Conservation (phyloP, 495 filamentous ascomycete genomes). For the Trichoderma virens region DNA sequence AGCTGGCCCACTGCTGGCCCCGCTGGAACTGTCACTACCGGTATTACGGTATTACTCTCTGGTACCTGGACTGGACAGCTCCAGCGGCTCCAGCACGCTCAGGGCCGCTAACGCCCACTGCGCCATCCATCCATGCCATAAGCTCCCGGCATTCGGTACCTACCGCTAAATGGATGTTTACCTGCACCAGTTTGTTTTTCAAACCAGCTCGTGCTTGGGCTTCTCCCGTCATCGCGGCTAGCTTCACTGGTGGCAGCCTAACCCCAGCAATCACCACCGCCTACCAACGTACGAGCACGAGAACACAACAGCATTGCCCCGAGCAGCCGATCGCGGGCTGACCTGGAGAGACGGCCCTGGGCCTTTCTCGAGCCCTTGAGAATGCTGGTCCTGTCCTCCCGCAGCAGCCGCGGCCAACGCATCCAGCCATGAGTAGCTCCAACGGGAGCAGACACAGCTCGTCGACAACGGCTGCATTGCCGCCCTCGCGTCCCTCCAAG, state of each 20-base stretch:
- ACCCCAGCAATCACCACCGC: too few relatives aligned
- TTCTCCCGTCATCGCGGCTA: too few relatives aligned
- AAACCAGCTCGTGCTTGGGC: neutral
- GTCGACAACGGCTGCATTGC: constrained; percentile 20
- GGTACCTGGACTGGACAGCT: too few relatives aligned
- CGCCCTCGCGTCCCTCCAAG: constrained; percentile 27
- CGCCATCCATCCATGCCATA: too few relatives aligned
- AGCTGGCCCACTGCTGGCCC: neutral
- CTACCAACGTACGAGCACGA: too few relatives aligned
- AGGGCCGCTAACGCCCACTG: neutral
- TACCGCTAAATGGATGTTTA: too few relatives aligned
- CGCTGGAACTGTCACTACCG: constrained; percentile 3
- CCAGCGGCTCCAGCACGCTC: neutral
- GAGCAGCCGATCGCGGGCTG: too few relatives aligned
- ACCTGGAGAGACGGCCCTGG: neutral
- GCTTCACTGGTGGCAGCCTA: too few relatives aligned
- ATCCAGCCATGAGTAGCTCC: constrained; percentile 27
- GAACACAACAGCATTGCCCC: too few relatives aligned
- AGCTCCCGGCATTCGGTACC: neutral
- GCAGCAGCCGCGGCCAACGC: neutral
- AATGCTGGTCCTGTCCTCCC: neutral
- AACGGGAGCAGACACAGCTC: constrained; percentile 14
- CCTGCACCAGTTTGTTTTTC: too few relatives aligned
- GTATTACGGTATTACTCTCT: too few relatives aligned
- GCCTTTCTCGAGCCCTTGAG: neutral